These are phyloP conservation scores for Erysimum cheiri DNA, from an alignment of 441 rosid genomes.

Conservation along the genomic window DNA sequence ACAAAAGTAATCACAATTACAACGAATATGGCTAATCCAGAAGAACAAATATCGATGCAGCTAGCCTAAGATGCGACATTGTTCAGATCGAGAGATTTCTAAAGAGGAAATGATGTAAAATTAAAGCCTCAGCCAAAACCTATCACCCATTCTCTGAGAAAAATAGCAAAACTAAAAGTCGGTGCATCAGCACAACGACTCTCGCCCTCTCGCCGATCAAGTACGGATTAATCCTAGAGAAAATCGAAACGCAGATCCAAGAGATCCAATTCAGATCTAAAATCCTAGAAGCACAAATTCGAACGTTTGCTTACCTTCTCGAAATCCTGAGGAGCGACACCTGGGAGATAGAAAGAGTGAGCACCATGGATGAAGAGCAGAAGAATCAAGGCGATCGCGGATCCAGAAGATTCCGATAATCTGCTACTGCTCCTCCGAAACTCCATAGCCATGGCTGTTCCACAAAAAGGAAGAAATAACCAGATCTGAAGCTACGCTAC, in stretches of 20 bases:
- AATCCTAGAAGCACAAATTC: constrained; percentile 24
- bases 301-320: constrained; percentile 50
- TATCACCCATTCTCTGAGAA: neutral
- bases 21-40: constrained; percentile 1
- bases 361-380: constrained; percentile 55
- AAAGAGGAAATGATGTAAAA: constrained; percentile 19
- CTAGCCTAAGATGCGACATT: constrained; percentile 33
- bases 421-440: constrained; percentile 45
- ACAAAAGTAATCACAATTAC: constrained; percentile 4
- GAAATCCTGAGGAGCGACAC: constrained; percentile 75
- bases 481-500: constrained; percentile 45
- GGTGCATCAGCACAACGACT: constrained; percentile 34
- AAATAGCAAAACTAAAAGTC: constrained; percentile 12
- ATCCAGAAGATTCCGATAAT: constrained; percentile 22
- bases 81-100: constrained; percentile 30
- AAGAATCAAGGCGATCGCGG: constrained; percentile 46
- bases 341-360: constrained; percentile 66
- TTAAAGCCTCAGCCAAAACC: constrained; percentile 7
- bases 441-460: constrained; percentile 54
- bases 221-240: neutral
- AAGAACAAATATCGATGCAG: constrained; percentile 11
- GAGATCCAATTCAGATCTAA: constrained; percentile 42
- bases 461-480: neutral
- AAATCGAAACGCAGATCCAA: constrained; percentile 20
- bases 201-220: constrained; percentile 15